Evolutionary conservation across 1,284 basidiomycete genomes (phyloP).

Genomic region (Polyporus tsugae): DNA sequence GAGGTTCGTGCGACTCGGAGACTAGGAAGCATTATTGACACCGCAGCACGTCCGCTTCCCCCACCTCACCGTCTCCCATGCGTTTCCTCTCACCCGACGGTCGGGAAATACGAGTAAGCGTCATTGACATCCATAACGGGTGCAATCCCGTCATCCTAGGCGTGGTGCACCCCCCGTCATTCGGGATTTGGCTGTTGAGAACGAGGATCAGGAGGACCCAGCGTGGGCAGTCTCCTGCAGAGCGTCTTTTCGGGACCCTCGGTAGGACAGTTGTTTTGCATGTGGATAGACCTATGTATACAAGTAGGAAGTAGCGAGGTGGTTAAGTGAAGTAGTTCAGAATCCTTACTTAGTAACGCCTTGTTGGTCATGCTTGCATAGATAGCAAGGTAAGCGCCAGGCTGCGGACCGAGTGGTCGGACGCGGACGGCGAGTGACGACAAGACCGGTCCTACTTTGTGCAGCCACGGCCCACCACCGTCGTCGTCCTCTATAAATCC

Average conservation of each 20-base stretch:
- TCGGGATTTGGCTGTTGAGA: neutral
- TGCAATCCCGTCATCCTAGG: neutral
- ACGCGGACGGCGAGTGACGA: neutral
- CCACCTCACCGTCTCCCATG: neutral
- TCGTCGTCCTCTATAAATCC: slow-evolving; percentile 7
- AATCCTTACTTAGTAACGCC: neutral
- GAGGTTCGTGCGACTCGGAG: slow-evolving; percentile 1
- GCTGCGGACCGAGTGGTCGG: slow-evolving; percentile 1
- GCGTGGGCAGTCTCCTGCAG: too few species aligned
- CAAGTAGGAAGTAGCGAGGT: slow-evolving; percentile 1
- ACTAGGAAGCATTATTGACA: neutral
- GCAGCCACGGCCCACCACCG: slow-evolving; percentile 19
- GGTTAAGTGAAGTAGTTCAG: slow-evolving; percentile 6
- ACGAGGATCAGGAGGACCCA: too few species aligned
- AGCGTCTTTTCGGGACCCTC: neutral
- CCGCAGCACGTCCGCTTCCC: neutral
- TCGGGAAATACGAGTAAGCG: neutral
- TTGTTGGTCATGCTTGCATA: neutral
- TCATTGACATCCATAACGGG: neutral
- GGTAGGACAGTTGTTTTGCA: neutral
- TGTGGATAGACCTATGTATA: neutral
- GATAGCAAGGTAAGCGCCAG: neutral
- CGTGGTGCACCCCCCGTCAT: neutral
- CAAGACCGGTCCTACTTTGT: slow-evolving; percentile 1
- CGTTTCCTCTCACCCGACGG: neutral